Percentiles rank a stretch among this genome's conserved stretches.
Evolutionary conservation across 768 basidiomycete genomes (phyloP).

Genomic region (Mycena belliarum): DNA sequence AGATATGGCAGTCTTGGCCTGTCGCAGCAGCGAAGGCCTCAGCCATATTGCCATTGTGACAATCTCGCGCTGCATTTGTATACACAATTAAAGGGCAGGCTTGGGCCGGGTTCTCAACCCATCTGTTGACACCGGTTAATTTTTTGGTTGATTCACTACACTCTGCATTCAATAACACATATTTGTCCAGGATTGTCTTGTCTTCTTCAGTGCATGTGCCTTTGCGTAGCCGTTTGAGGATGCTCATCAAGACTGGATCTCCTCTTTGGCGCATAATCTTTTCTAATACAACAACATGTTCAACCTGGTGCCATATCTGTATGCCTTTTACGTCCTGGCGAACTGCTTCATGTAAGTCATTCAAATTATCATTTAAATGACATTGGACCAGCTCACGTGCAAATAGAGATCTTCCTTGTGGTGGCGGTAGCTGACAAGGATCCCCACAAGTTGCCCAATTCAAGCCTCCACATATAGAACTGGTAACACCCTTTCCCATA

Average conservation of each 20-base stretch:
- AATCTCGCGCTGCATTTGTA: slow-evolving; percentile 5
- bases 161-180: background rate
- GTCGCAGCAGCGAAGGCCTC: slow-evolving; percentile 13
- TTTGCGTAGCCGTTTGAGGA: slow-evolving; percentile 1
- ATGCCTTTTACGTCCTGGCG: slow-evolving; percentile 1
- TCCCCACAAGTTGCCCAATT: slow-evolving; percentile 7
- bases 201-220: background rate
- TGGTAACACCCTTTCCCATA: slow-evolving; percentile 10
- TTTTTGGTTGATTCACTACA: background rate
- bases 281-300: slow-evolving; percentile 10
- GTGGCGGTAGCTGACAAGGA: slow-evolving; percentile 12
- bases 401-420: background rate
- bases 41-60: background rate
- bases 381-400: background rate
- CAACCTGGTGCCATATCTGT: slow-evolving; percentile 7
- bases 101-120: background rate
- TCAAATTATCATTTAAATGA: background rate
- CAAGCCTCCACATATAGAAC: background rate
- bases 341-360: background rate
- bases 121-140: background rate
- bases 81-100: slow-evolving; percentile 3
- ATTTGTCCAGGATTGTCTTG: slow-evolving; percentile 5
- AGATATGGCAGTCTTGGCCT: slow-evolving; percentile 2
- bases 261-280: slow-evolving; percentile 24
- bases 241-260: slow-evolving; percentile 3